Evolutionary conservation across 371 early-diverging fungal species (phyloP), one percentile per base, ranked within the genome.

Genomic region (Fennellomyces sp.): DNA sequence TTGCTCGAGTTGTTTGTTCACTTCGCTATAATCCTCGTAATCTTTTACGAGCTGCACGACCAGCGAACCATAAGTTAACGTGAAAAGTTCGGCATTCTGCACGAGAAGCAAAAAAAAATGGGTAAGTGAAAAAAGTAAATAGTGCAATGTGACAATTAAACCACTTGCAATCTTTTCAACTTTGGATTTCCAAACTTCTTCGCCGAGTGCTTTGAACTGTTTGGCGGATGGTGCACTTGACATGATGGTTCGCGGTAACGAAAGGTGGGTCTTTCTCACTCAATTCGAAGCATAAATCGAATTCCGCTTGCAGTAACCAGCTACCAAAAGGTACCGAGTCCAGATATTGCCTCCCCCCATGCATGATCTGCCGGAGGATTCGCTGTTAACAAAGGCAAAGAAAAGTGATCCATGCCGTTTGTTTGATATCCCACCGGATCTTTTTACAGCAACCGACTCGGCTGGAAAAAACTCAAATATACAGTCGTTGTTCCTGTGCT

Each of bases 1-100:
- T 74, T 96, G 95, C 33, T 97, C 98, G 45, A 98, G 87, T 69
- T 97, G 96, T 69, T 90, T 89, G 78, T 98, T 98, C 33, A 98
- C 97, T 61, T 93, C 90, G 39, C 66, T 63, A 56, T 93, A 95
- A 76, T 96, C 94, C 61, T 97, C 95, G 68, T 91, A 93, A 78
- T 98, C 99, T 67, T 94, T 93, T 48, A 96, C 85, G 5, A 98
- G 85, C 61, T 97, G 98, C 27, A 91, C 91, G 1, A 98, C 99
- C 21, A 98, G 82, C 3, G 99, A 93, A 15, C 99, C 99, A 74
- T 98, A 98, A 49, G 99, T 98, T 56, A 98, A 78, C 3, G 93
- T 91, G 65, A 98, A 98, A n/a, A 98, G 89, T 73, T 98, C 99
- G 3, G 93, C 94, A 68, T 91, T 96, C 87, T 89, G 73, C 23